These are phyloP conservation scores for Linnemannia exigua DNA, from an alignment of 192 early-diverging fungal species.

Conservation along the genomic window DNA sequence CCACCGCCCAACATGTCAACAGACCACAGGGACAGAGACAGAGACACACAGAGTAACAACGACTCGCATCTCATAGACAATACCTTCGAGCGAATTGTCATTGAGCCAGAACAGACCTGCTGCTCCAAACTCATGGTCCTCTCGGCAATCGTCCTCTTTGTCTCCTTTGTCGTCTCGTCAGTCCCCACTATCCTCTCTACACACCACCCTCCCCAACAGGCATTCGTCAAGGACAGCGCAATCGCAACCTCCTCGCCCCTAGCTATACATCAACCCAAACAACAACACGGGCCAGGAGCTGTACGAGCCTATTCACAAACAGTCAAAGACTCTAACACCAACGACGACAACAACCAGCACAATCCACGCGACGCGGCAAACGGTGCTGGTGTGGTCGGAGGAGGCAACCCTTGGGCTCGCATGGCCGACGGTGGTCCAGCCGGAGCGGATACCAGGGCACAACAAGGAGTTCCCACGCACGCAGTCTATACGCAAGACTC, in stretches of 20 bases:
- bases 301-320: background rate
- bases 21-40: background rate
- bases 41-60: background rate
- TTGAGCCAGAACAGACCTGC: background rate
- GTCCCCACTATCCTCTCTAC: constrained; percentile 29
- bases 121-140: constrained; percentile 9
- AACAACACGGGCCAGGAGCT: background rate
- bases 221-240: background rate
- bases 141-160: constrained; percentile 21
- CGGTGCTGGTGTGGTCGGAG: background rate
- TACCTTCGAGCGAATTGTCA: background rate
- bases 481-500: background rate
- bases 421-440: background rate
- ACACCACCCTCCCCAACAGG: background rate
- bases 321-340: too few relatives aligned
- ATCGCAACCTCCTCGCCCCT: background rate
- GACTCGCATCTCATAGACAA: background rate
- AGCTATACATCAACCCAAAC: background rate
- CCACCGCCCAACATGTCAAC: background rate
- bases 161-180: background rate
- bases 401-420: background rate
- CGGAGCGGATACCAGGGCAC: background rate
- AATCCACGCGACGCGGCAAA: background rate
- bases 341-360: background rate
- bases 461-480: background rate